Evolutionary conservation across 2,329 filamentous ascomycete species (phyloP).

Genomic region (Aureobasidium sp.): DNA sequence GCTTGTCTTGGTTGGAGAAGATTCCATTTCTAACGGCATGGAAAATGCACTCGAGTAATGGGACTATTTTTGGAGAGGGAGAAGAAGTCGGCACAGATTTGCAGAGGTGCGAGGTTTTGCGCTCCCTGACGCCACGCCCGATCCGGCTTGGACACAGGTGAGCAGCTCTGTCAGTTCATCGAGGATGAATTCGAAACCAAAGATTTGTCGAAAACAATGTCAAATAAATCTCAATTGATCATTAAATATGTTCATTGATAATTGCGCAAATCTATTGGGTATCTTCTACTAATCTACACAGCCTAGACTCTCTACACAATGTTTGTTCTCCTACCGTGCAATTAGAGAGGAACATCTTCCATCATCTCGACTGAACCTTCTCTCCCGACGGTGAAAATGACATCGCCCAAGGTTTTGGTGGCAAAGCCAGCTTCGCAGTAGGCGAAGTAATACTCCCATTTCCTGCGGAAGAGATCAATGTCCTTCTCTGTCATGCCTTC

Average conservation of each 20-base stretch:
- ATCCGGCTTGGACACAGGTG: too few relatives aligned
- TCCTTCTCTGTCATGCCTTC: slow-evolving; percentile 52
- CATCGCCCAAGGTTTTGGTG: slow-evolving; percentile 65
- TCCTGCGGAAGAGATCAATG: slow-evolving; percentile 60
- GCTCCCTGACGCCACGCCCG: slow-evolving; percentile 9
- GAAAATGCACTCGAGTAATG: neutral
- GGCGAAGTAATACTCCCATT: slow-evolving; percentile 73
- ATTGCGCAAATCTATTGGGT: too few relatives aligned
- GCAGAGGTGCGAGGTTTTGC: neutral
- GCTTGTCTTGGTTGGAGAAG: neutral
- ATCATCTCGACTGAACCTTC: slow-evolving; percentile 61
- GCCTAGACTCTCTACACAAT: too few relatives aligned
- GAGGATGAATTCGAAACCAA: too few relatives aligned
- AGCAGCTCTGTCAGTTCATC: too few relatives aligned
- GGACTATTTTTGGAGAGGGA: neutral
- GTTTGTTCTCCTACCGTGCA: neutral
- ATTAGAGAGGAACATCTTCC: slow-evolving; percentile 53
- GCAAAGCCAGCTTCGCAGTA: slow-evolving; percentile 69
- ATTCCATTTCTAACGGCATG: neutral
- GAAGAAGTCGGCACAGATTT: neutral
- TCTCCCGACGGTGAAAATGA: slow-evolving; percentile 62
- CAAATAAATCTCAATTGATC: too few relatives aligned
- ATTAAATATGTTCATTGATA: too few relatives aligned
- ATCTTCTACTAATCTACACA: too few relatives aligned
- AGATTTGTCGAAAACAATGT: too few relatives aligned